Evolutionary conservation across 441 rosid genomes (phyloP).

Genomic region (Gossypium davidsonii): DNA sequence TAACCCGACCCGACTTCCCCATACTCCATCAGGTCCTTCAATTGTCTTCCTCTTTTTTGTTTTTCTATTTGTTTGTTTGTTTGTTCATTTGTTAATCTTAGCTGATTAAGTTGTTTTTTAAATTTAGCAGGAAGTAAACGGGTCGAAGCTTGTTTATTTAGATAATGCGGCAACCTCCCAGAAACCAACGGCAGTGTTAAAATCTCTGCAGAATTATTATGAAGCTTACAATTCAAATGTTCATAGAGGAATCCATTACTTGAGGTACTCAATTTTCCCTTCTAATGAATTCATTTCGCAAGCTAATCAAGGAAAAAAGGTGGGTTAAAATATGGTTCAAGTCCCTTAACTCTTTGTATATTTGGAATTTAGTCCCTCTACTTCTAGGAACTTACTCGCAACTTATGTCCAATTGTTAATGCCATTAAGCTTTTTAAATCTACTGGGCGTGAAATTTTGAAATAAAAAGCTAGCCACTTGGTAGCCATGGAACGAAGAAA

Average conservation of each 20-base stretch:
- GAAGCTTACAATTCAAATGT: constrained; percentile 76
- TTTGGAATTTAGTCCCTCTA: too few species aligned
- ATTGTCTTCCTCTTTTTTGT: background rate
- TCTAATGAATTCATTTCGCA: background rate
- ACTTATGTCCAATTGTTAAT: too few species aligned
- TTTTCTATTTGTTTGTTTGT: background rate
- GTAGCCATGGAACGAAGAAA: too few species aligned
- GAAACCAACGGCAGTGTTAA: constrained; percentile 64
- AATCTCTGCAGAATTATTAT: constrained; percentile 64
- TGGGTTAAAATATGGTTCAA: too few species aligned
- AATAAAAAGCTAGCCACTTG: too few species aligned
- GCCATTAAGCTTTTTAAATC: too few species aligned
- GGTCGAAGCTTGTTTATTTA: constrained; percentile 73
- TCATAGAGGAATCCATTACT: constrained; percentile 75
- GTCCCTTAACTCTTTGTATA: too few species aligned
- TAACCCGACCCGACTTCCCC: constrained; percentile 71
- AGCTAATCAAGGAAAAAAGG: background rate
- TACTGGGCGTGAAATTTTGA: too few species aligned
- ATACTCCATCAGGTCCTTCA: constrained; percentile 72
- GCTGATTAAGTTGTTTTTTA: background rate
- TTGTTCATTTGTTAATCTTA: constrained; percentile 8
- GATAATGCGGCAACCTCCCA: constrained; percentile 96
- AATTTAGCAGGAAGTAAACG: constrained; percentile 61
- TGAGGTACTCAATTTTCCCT: constrained; percentile 39
- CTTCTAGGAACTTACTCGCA: too few species aligned